A percentile compares a stretch with the other conserved stretches of the same genome.
Conservation (phyloP, 306 rosid species). For the Begonia fuchsioides region DNA sequence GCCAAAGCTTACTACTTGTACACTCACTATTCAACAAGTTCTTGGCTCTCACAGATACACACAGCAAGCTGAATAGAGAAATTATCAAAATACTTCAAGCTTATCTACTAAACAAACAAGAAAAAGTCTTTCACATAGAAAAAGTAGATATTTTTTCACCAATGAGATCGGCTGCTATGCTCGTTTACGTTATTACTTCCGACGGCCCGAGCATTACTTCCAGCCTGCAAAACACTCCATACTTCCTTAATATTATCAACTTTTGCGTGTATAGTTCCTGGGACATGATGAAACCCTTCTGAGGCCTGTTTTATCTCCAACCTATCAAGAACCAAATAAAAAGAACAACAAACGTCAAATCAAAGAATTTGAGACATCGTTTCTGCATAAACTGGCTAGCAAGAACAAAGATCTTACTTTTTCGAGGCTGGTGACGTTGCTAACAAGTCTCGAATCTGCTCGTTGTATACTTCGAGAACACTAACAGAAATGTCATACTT, state of each 20-base stretch:
- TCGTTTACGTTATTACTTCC: slow-evolving; percentile 83
- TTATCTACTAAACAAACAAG: slow-evolving; percentile 4
- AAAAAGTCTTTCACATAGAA: background rate
- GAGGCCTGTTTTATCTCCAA: slow-evolving; percentile 76
- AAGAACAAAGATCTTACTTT: slow-evolving; percentile 38
- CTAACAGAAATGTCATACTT: slow-evolving; percentile 55
- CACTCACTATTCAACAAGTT: slow-evolving; percentile 60
- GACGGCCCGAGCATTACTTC: slow-evolving; percentile 76
- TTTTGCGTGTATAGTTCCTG: slow-evolving; percentile 67
- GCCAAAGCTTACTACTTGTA: slow-evolving; percentile 88
- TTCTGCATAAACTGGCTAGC: too few relatives aligned
- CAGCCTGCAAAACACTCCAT: slow-evolving; percentile 61
- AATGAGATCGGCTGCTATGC: slow-evolving; percentile 88
- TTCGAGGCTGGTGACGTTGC: slow-evolving; percentile 46
- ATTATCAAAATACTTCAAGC: background rate
- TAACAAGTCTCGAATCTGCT: slow-evolving; percentile 78
- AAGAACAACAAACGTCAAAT: background rate
- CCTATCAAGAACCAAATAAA: slow-evolving; percentile 16
- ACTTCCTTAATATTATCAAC: slow-evolving; percentile 48
- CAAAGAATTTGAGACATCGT: too few relatives aligned
- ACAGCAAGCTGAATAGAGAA: slow-evolving; percentile 49
- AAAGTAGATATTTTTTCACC: slow-evolving; percentile 21
- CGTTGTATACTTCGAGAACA: slow-evolving; percentile 86
- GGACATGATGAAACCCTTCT: slow-evolving; percentile 70
- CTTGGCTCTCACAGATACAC: slow-evolving; percentile 59